Base-by-base conservation (phyloP, 768 basidiomycete species). In the Boletellus ananas region DNA sequence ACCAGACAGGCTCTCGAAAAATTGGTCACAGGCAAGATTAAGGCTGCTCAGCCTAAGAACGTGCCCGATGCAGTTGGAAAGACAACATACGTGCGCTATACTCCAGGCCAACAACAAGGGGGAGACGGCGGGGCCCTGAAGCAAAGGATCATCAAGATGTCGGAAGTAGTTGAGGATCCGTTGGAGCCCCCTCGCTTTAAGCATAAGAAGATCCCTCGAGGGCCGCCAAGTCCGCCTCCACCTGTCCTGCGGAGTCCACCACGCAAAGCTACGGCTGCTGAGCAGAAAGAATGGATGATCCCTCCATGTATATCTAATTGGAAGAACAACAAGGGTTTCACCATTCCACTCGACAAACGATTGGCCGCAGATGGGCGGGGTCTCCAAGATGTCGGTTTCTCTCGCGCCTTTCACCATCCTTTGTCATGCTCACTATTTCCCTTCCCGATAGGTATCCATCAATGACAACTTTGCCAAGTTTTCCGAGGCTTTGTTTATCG, bases 241-340 rank as follows among this genome's bases (percentile, higher is more conserved):
- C 96, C 96, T 16, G 91, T 98, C 2, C 73, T 99, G 34, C 84
- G 94, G 34, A 93, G 89, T 74, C 96, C 96, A 11, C 96, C 96
- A 6, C 79, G 96, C 47, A 94, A 96, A 63, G 94, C 94, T 4
- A 95, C 95, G 0, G 89, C 90, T 8, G 90, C 92, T 48, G 96
- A 99, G 65, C 95, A 97, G 73, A 99, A 98, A 72, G 96, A 98
- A 63, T 98, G 96, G 96, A 96, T 97, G 94, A 97, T 99, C 50
- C 96, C 96, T 16, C 96, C 96, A 16, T 98, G 95, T 68, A 97
- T 99, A 52, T 95, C 92, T 23, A 99, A 99, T 72, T 99, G 96
- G 96, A 99, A 99, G 76, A 99, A 99, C 76, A 97, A 98, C 83
- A 99, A 98, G 72, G 96, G 96, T 79, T 99, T 94, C 68, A 98